A percentile compares a stretch with the other conserved stretches of the same genome.
Conservation (phyloP, 2,329 filamentous ascomycete genomes). For the Aschersonia sp. region DNA sequence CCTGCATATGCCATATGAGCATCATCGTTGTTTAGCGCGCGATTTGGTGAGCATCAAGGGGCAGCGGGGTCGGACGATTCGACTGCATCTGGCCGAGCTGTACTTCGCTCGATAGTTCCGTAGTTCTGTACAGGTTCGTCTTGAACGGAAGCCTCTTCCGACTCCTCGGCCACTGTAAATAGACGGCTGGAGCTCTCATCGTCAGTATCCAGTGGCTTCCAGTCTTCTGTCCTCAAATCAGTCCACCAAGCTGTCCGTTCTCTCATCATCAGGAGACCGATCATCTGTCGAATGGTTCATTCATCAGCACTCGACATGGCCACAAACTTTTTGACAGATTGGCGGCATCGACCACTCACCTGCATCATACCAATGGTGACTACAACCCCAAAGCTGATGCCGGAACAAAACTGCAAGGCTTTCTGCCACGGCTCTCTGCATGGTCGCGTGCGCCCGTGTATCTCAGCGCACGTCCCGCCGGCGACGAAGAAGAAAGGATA, state of each 20-base stretch:
- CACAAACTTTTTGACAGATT: too few species aligned
- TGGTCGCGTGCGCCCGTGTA: slow-evolving; percentile 27
- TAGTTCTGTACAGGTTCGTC: slow-evolving; percentile 7
- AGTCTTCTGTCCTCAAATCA: slow-evolving; percentile 8
- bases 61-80: not conserved
- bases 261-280: slow-evolving; percentile 16
- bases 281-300: slow-evolving; percentile 9
- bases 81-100: not conserved
- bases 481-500: slow-evolving; percentile 38
- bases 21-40: not conserved
- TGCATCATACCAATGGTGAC: slow-evolving; percentile 39
- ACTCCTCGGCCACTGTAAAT: slow-evolving; percentile 13
- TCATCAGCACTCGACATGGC: not conserved
- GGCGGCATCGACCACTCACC: slow-evolving; percentile 19
- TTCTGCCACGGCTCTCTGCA: slow-evolving; percentile 44
- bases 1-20: not conserved
- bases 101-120: slow-evolving; percentile 3
- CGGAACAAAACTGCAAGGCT: slow-evolving; percentile 36
- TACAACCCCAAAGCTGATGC: slow-evolving; percentile 39
- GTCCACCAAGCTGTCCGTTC: slow-evolving; percentile 17
- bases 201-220: slow-evolving; percentile 4
- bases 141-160: slow-evolving; percentile 9
- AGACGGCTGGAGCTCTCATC: slow-evolving; percentile 11
- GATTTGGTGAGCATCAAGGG: not conserved
- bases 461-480: slow-evolving; percentile 23